A percentile compares a stretch with the other conserved stretches of the same genome.
Conservation (phyloP, 768 basidiomycete species). For the Termitomyces bulborhizus region DNA sequence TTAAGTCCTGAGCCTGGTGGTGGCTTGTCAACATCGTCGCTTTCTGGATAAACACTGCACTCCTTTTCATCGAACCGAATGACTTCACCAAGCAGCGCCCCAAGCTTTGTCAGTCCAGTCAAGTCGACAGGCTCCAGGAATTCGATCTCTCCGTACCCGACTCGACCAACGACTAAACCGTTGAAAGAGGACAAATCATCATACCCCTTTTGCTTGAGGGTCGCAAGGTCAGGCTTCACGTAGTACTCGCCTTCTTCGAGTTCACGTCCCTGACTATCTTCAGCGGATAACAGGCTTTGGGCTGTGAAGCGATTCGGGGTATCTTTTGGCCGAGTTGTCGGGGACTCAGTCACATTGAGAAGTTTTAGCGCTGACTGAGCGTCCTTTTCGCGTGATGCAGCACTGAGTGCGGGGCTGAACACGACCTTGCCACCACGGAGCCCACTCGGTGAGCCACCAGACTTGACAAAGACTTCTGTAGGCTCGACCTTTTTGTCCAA, state of each 20-base stretch:
- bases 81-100: slow-evolving; percentile 79
- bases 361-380: slow-evolving; percentile 30
- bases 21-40: slow-evolving; percentile 80
- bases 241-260: slow-evolving; percentile 88
- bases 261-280: slow-evolving; percentile 25
- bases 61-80: slow-evolving; percentile 89
- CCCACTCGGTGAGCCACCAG: slow-evolving; percentile 39
- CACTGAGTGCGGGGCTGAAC: slow-evolving; percentile 70
- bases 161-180: slow-evolving; percentile 83
- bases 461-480: slow-evolving; percentile 56
- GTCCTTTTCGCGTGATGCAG: slow-evolving; percentile 73
- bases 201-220: slow-evolving; percentile 65
- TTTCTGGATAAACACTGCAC: slow-evolving; percentile 90
- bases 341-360: slow-evolving; percentile 24
- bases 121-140: slow-evolving; percentile 81
- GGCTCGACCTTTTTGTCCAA: slow-evolving; percentile 81
- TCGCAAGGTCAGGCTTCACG: slow-evolving; percentile 72
- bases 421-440: slow-evolving; percentile 48
- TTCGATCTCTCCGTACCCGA: slow-evolving; percentile 85
- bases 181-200: slow-evolving; percentile 68
- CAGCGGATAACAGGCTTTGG: slow-evolving; percentile 20
- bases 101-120: slow-evolving; percentile 74
- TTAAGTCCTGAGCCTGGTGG: slow-evolving; percentile 83
- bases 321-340: slow-evolving; percentile 30
- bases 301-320: slow-evolving; percentile 36